Percentiles rank a stretch among this genome's conserved stretches.
Conservation (phyloP, 345 rosid species). For the Dipteronia sinensis region DNA sequence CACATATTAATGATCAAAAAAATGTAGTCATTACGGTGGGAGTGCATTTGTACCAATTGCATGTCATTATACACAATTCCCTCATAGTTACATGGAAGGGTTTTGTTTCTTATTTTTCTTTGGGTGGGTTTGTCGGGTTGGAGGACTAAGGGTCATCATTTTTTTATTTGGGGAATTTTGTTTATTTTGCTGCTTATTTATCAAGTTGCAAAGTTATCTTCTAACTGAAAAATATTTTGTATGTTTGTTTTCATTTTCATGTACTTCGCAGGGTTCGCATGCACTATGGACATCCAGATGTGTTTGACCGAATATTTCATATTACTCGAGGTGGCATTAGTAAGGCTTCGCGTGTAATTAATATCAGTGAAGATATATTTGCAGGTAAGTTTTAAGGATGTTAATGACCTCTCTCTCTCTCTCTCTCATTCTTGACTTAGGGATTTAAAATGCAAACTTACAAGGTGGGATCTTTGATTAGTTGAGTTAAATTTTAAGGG, state of each 20-base stretch:
- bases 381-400: slow-evolving; percentile 58
- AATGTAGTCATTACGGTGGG: too few relatives aligned
- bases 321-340: slow-evolving; percentile 98
- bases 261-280: slow-evolving; percentile 82
- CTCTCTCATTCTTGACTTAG: not conserved
- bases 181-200: not conserved
- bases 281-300: slow-evolving; percentile 99
- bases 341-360: slow-evolving; percentile 96
- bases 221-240: not conserved
- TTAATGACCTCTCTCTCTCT: not conserved
- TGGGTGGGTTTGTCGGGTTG: not conserved
- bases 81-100: not conserved
- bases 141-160: not conserved
- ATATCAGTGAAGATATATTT: slow-evolving; percentile 96
- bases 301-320: slow-evolving; percentile 93
- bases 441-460: not conserved
- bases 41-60: not conserved
- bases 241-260: not conserved
- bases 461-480: not conserved
- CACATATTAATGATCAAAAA: too few relatives aligned
- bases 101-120: not conserved
- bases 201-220: not conserved
- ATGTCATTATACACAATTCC: not conserved
- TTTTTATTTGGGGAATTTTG: slow-evolving; percentile 3
- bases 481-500: not conserved